Percentiles rank a stretch among this genome's conserved stretches.
phyloP scores from a whole-genome alignment of 2,329 filamentous ascomycete species.

The Xylariomycetidae sp. region DNA sequence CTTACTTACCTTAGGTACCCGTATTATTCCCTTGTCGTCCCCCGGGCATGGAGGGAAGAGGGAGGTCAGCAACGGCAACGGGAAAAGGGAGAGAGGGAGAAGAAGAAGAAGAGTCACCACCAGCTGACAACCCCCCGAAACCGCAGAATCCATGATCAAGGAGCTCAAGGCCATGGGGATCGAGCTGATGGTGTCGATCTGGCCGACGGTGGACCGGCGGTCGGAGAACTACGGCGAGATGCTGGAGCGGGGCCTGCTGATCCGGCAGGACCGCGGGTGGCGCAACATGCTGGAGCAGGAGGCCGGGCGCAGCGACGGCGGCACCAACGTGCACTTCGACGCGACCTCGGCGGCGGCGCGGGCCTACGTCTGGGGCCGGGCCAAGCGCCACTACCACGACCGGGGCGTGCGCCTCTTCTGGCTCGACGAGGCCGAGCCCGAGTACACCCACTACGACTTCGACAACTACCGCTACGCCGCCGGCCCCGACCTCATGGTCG shows the following conservation, averaged over 20 bases:
- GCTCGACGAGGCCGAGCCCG: slow-evolving; percentile 64
- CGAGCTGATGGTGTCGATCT: slow-evolving; percentile 64
- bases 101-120: background rate
- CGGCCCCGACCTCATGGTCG: slow-evolving; percentile 46
- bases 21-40: too few relatives aligned
- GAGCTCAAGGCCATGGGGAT: slow-evolving; percentile 53
- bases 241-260: slow-evolving; percentile 53
- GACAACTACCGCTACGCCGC: slow-evolving; percentile 58
- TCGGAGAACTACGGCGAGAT: slow-evolving; percentile 58
- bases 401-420: slow-evolving; percentile 61
- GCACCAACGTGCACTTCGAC: slow-evolving; percentile 56
- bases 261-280: slow-evolving; percentile 54
- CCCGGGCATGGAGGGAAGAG: too few relatives aligned
- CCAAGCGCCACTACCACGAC: slow-evolving; percentile 53
- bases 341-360: slow-evolving; percentile 56
- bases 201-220: slow-evolving; percentile 57
- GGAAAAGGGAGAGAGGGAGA: background rate
- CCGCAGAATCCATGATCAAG: slow-evolving; percentile 51
- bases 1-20: background rate
- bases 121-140: background rate
- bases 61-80: background rate
- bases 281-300: slow-evolving; percentile 53
- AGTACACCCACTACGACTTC: slow-evolving; percentile 60
- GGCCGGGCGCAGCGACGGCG: too few relatives aligned
- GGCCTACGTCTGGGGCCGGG: slow-evolving; percentile 53